Evolutionary conservation across 176 grass and related monocot species (phyloP), one percentile per base, ranked within the genome.

Genomic region (Areca catechu): DNA sequence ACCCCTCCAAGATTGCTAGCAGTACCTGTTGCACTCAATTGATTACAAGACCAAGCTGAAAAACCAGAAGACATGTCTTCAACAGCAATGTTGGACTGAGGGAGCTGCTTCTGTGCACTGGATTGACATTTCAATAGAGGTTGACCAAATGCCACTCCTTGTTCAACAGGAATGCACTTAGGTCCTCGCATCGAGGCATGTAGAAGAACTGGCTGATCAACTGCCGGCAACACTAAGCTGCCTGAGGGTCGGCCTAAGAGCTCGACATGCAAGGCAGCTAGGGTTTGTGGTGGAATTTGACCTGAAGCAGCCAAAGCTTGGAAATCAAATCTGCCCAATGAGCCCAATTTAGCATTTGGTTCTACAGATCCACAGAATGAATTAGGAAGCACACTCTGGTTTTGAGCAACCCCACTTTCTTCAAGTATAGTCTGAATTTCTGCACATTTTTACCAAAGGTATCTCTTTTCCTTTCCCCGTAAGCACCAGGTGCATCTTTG

Each of bases 401-500:
- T 15, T 12, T 55, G 19, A 55, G 53, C 21, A 10, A 20, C 53
- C 53, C 53, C 53, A 21, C 53, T 55, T 21, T 55, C 16, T 21
- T 20, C 6, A 55, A 55, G 53, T 55, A 55, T 55, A 55, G 53
- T 21, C 53, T 55, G 53, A 55, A 55, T 55, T 55, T 55, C 53
- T 55, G 53, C 53, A 55, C 21, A 22, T 55, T 55, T 55, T 21
- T 3, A 55, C 18, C 16, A 55, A 55, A 43, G 30, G 9, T 1
- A 43, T 43, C 12, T 43, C 10, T 43, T 43, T 43, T 43, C 34
- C 14, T 14, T 43, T 12, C 34, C 34, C 10, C 3, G 0, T 43
- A 43, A 43, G 10, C 6, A 43, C 9, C 0, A 43, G 34, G 34
- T 43, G 34, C 34, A 43, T 43, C 34, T 43, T 43, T 43, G 34